Evolutionary conservation across 768 basidiomycete genomes (phyloP).

Genomic region (Artomyces pyxidatus): DNA sequence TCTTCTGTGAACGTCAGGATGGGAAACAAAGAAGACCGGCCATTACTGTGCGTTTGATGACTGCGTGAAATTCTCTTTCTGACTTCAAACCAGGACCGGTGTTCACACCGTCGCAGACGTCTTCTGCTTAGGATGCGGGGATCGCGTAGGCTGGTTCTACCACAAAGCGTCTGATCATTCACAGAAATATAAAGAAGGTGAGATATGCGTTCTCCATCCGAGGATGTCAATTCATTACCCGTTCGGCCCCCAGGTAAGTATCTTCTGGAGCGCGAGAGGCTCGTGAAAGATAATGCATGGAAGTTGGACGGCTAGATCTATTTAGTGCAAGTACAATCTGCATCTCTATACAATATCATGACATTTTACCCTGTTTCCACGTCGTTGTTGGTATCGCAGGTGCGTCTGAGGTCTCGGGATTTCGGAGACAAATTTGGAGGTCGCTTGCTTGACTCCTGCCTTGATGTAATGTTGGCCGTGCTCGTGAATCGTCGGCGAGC

Average conservation of each 20-base stretch:
- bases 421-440: too few relatives aligned
- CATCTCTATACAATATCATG: too few relatives aligned
- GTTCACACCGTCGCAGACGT: constrained; percentile 77
- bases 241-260: constrained; percentile 55
- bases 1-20: constrained; percentile 69
- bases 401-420: too few relatives aligned
- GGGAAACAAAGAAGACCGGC: constrained; percentile 66
- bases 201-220: constrained; percentile 8
- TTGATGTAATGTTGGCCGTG: too few relatives aligned
- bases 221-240: neutral
- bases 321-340: too few relatives aligned
- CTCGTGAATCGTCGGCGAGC: too few relatives aligned
- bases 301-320: constrained; percentile 45
- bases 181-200: constrained; percentile 86
- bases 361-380: too few relatives aligned
- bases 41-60: constrained; percentile 48
- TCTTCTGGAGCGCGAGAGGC: constrained; percentile 68
- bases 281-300: constrained; percentile 81
- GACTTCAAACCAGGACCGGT: constrained; percentile 47
- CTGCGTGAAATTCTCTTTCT: constrained; percentile 1
- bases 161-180: constrained; percentile 66
- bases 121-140: constrained; percentile 73
- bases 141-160: constrained; percentile 77
- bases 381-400: too few relatives aligned
- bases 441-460: too few relatives aligned